Base-by-base conservation (phyloP, 1,284 basidiomycete genomes). In the Singerocomus rubriflavus region DNA sequence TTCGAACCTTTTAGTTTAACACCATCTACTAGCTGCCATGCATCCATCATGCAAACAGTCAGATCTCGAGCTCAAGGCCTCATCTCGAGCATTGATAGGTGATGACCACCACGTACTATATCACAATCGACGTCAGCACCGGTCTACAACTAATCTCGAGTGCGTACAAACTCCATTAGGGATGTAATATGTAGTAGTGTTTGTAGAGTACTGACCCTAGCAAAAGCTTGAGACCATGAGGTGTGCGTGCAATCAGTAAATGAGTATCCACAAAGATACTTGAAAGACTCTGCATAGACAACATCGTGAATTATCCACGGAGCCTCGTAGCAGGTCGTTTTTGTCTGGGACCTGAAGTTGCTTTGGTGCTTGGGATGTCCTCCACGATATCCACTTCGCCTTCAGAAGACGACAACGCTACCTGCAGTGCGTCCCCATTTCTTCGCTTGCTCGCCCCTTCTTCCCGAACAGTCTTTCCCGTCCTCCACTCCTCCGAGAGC, bases 381-480 rank as follows among this genome's bases (percentile, higher is more conserved):
- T 66, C 63, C 64, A 76, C 71, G 46, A 78, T 72, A 42, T 72
- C 70, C 30, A 79, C 69, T 31, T 79, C 80, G 44, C 71, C 70
- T 50, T 79, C 78, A 26, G 74, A 77, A 29, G 72, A 71, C 38
- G 74, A 65, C n/a, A 63, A 60, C 11, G 67, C 64, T 12, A 60
- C 58, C 12, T 63, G 62, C 43, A 50, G 5, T 3, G 25, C 50
- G 17, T 50, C 52, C 27, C 57, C 60, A 33, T 56, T 57, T 40
- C 42, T 51, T 30, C 32, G 57, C 41, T 61, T 63, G 6, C 48
- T 62, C 29, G 57, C 52, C 48, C 61, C 57, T 47, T 60, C 66
- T 61, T 72, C 65, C 57, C 69, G 69, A 49, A 61, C 56, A 6
- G 58, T 62, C 35, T 67, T 68, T 33, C 69, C 66, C 37, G 61